Evolutionary conservation across 1,284 basidiomycete genomes (phyloP), one percentile per base, ranked within the genome.

Genomic region (Malassezia pachydermatis): DNA sequence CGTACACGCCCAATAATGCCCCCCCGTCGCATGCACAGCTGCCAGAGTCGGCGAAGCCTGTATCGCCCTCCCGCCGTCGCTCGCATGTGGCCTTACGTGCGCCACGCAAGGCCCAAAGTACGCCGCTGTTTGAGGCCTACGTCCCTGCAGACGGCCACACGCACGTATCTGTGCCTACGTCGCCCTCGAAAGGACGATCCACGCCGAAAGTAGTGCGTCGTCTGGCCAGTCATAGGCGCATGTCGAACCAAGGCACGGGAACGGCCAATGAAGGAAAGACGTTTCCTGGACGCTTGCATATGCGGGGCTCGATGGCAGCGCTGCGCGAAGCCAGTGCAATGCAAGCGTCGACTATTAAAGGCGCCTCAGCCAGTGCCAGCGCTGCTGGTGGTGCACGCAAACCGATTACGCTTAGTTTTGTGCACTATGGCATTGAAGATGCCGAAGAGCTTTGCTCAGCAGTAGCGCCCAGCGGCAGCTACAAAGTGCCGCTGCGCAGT

Each of bases 341-440:
- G 36, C 51, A 54, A 8, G 6, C n/a, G 2, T 40, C 45, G 11
- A 20, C 32, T 13, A 34, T 22, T 19, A 32, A 28, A 14, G 2
- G 52, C 51, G 1, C 51, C 13, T 23, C 53, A 6, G 38, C 39
- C 0, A 35, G 48, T 7, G 3, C 24, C n/a, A 30, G 9, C 10
- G n/a, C 33, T 17, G 20, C 11, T 2, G 32, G 20, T 10, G 17
- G 16, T 14, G 40, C 3, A 35, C 49, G 49, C 17, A 32, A 30
- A 17, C 50, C 50, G 2, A 35, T 52, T 8, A 35, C 50, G 33
- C 55, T 68, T 20, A 53, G 55, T 24, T 70, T 70, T 45, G 63
- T 70, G 55, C 67, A 70, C 55, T 70, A 67, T 40, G 67, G 67
- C 11, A 60, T 70, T 45, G 53, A 68, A 17, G 65, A 70, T 46